phyloP scores from a whole-genome alignment of 176 grass and related monocot genomes.

The Poa pratensis region DNA sequence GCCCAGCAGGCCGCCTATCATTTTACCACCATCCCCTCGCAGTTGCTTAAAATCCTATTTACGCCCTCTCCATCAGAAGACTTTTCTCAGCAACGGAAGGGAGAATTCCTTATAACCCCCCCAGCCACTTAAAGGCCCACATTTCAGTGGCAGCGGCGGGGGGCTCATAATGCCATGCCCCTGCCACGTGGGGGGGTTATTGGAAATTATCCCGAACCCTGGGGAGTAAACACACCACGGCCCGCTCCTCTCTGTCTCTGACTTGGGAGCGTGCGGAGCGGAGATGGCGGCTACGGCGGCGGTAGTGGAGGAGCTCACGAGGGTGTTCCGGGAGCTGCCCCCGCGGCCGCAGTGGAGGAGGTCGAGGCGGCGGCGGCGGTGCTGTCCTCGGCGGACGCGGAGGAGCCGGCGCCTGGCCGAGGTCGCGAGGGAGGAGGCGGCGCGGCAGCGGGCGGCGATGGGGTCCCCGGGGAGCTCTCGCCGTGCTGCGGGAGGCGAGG shows the following conservation, averaged over 20 bases:
- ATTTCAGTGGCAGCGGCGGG: too few relatives aligned
- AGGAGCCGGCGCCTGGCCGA: constrained; percentile 70
- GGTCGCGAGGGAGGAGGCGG: constrained; percentile 47
- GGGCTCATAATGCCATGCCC: too few relatives aligned
- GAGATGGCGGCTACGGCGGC: constrained; percentile 42
- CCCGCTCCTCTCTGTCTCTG: constrained; percentile 7
- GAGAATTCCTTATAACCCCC: too few relatives aligned
- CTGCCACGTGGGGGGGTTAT: too few relatives aligned
- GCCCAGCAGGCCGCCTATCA: background rate
- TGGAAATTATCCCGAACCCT: too few relatives aligned
- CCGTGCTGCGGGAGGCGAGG: constrained; percentile 71
- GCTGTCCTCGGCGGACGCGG: constrained; percentile 57
- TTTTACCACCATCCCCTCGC: background rate
- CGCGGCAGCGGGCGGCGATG: constrained; percentile 36
- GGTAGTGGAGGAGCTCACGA: constrained; percentile 73
- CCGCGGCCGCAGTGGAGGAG: constrained; percentile 77
- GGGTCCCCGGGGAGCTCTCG: constrained; percentile 60
- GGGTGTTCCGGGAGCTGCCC: constrained; percentile 69
- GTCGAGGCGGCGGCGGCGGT: constrained; percentile 79
- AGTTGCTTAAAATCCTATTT: background rate
- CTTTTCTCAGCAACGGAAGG: constrained; percentile 25
- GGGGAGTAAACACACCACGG: too few relatives aligned
- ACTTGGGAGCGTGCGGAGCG: background rate
- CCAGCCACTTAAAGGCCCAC: too few relatives aligned
- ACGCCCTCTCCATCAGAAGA: background rate